These are phyloP conservation scores for Trypanosoma scelopori DNA, from an alignment of 208 protist species.

Conservation along the genomic window DNA sequence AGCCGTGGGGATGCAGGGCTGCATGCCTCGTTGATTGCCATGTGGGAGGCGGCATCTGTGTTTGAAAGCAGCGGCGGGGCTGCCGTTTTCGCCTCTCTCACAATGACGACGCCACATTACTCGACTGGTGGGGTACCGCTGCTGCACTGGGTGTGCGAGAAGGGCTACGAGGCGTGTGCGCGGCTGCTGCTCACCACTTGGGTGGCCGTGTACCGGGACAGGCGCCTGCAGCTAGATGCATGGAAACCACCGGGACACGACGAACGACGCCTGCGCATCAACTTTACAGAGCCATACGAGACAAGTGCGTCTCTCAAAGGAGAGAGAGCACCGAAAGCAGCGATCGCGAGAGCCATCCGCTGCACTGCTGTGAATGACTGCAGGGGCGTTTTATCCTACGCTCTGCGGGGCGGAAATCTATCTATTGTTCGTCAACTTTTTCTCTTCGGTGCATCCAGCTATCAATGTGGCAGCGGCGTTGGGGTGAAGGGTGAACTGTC, in stretches of 20 bases:
- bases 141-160: constrained; percentile 19
- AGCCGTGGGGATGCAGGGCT: constrained; percentile 13
- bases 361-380: constrained; percentile 2
- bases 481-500: background rate
- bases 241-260: no score
- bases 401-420: constrained; percentile 1
- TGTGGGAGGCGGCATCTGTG: constrained; percentile 2
- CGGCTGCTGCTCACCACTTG: constrained; percentile 14
- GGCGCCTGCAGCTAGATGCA: background rate
- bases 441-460: constrained; percentile 18
- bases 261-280: constrained; percentile 12
- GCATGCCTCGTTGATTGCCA: constrained; percentile 4
- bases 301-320: background rate
- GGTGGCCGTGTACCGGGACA: background rate
- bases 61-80: no score
- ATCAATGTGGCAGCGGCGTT: background rate
- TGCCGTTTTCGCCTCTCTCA: constrained; percentile 9
- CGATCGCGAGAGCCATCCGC: constrained; percentile 9
- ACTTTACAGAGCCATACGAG: background rate
- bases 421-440: constrained; percentile 21
- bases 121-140: constrained; percentile 3
- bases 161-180: constrained; percentile 4
- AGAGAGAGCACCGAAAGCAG: background rate
- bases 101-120: constrained; percentile 10
- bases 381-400: background rate